phyloP scores from a whole-genome alignment of 306 rosid species.

The Ziziphus jujuba region DNA sequence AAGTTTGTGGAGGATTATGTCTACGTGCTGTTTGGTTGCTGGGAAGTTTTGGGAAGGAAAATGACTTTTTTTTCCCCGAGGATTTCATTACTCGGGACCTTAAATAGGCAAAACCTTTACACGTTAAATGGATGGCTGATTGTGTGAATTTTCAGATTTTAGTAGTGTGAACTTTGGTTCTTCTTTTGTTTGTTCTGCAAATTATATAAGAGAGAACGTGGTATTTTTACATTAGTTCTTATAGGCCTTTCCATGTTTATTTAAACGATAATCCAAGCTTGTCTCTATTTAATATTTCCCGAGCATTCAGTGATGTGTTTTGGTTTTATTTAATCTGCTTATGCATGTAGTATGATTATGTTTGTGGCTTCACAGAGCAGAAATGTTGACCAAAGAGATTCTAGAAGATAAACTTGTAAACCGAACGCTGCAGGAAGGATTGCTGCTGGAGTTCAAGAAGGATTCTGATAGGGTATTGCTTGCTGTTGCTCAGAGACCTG shows the following conservation, averaged over 20 bases:
- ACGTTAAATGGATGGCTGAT: neutral
- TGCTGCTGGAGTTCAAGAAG: conserved; percentile 89
- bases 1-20: neutral
- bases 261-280: neutral
- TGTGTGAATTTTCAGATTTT: too few species aligned
- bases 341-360: neutral
- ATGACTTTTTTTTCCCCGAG: neutral
- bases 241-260: neutral
- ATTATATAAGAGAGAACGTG: too few species aligned
- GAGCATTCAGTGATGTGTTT: neutral
- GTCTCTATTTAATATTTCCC: neutral
- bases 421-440: conserved; percentile 64
- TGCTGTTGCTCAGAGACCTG: conserved; percentile 89
- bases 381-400: conserved; percentile 52
- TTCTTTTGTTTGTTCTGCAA: too few species aligned
- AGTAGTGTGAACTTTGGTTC: too few species aligned
- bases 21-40: conserved; percentile 10
- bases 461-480: conserved; percentile 77
- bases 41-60: neutral
- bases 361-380: conserved; percentile 41
- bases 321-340: neutral
- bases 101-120: neutral
- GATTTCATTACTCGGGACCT: neutral
- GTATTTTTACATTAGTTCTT: too few species aligned
- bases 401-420: conserved; percentile 63